Percentiles rank a stretch among this genome's conserved stretches.
These are phyloP conservation scores for Suillus ampliporus DNA, from an alignment of 768 basidiomycete species.

Conservation along the genomic window DNA sequence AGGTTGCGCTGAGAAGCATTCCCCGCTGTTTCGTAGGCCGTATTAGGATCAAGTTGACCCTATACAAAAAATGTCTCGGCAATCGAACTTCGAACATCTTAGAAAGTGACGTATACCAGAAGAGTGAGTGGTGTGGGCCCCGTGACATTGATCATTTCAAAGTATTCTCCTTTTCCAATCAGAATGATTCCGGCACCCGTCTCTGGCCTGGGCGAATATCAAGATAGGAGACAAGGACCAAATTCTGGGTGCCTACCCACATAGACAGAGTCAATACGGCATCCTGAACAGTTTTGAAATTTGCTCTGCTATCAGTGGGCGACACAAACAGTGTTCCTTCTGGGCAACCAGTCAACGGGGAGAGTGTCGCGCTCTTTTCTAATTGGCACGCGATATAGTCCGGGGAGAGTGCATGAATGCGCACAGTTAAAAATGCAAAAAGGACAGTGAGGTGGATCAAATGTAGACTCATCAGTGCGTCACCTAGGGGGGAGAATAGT, in stretches of 20 bases:
- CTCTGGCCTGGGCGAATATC: constrained; percentile 42
- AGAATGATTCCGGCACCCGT: constrained; percentile 52
- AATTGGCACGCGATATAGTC: constrained; percentile 55
- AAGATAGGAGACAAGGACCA: constrained; percentile 5
- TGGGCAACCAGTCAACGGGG: constrained; percentile 59
- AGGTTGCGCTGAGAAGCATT: constrained; percentile 52
- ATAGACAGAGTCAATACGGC: constrained; percentile 62
- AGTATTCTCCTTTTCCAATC: constrained; percentile 62
- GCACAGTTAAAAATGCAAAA: constrained; percentile 11
- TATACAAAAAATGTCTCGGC: constrained; percentile 12
- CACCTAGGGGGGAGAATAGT: neutral
- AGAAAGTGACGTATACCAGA: constrained; percentile 44
- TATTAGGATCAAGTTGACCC: constrained; percentile 56
- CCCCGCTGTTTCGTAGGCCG: constrained; percentile 45
- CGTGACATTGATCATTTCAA: constrained; percentile 63
- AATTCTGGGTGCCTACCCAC: constrained; percentile 37
- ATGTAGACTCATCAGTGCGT: neutral
- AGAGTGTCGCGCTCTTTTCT: constrained; percentile 46
- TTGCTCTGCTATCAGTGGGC: constrained; percentile 47
- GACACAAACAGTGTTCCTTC: constrained; percentile 67
- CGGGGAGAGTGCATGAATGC: constrained; percentile 47
- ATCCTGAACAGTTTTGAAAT: constrained; percentile 57
- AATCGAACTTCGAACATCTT: constrained; percentile 1
- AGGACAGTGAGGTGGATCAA: neutral
- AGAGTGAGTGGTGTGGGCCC: constrained; percentile 58